These are phyloP conservation scores for Globisporangium okanoganense DNA, from an alignment of 352 stramenopile genomes.

Conservation along the genomic window DNA sequence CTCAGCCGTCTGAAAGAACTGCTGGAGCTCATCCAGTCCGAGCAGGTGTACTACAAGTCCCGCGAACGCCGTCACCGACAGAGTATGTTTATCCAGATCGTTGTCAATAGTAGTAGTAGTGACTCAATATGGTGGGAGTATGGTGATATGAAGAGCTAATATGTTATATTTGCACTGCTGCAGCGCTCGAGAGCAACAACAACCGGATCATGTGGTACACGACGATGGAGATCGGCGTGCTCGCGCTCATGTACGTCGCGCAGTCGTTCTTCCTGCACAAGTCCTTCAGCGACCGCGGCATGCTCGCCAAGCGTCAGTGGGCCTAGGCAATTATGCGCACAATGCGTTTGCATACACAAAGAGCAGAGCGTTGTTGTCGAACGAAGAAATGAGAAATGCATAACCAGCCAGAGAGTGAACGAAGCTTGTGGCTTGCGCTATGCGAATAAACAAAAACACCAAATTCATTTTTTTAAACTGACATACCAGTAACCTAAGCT, in stretches of 20 bases:
- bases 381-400: too few relatives aligned
- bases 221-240: slow-evolving; percentile 54
- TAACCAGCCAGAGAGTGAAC: not conserved
- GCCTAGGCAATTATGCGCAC: slow-evolving; percentile 23
- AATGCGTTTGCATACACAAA: not conserved
- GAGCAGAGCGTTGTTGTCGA: not conserved
- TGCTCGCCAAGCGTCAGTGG: slow-evolving; percentile 68
- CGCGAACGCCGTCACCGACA: slow-evolving; percentile 66
- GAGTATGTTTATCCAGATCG: slow-evolving; percentile 51
- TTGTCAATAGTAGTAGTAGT: too few relatives aligned
- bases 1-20: slow-evolving; percentile 56
- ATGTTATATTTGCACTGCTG: not conserved
- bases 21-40: slow-evolving; percentile 67
- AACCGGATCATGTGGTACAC: slow-evolving; percentile 80
- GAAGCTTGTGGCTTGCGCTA: slow-evolving; percentile 1
- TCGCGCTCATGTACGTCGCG: slow-evolving; percentile 65
- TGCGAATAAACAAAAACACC: not conserved
- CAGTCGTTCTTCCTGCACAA: slow-evolving; percentile 83
- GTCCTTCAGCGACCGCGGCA: slow-evolving; percentile 80
- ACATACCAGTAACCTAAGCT: not conserved
- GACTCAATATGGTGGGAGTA: not conserved
- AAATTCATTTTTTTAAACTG: not conserved
- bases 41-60: slow-evolving; percentile 75
- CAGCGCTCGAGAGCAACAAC: slow-evolving; percentile 76
- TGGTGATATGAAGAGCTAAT: not conserved